phyloP scores from a whole-genome alignment of 148 eudicot genomes.

The Cornus kousa region DNA sequence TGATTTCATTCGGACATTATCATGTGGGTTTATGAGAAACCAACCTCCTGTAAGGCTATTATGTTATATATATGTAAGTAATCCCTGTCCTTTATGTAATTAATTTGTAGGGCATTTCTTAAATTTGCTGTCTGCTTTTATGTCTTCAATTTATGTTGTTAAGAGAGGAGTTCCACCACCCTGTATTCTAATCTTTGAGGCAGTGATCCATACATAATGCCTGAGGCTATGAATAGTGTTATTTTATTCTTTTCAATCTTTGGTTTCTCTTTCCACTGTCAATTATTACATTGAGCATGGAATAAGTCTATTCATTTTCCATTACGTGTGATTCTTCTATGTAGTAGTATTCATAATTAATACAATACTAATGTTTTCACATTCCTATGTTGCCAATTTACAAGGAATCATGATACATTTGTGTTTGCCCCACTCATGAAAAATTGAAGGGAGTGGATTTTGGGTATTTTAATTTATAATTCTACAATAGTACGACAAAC shows the following conservation, averaged over 20 bases:
- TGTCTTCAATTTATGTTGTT: not conserved
- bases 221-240: not conserved
- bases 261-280: too few species aligned
- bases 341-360: too few species aligned
- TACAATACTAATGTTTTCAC: not conserved
- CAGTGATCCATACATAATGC: not conserved
- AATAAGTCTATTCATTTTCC: too few species aligned
- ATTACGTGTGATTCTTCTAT: too few species aligned
- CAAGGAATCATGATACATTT: too few species aligned
- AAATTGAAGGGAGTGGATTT: too few species aligned
- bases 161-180: slow-evolving; percentile 5
- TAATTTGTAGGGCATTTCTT: slow-evolving; percentile 21
- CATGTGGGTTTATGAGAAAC: not conserved
- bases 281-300: too few species aligned
- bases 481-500: too few species aligned
- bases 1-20: slow-evolving; percentile 22
- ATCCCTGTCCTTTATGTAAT: slow-evolving; percentile 11
- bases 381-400: not conserved
- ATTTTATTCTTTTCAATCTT: too few species aligned
- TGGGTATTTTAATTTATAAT: too few species aligned
- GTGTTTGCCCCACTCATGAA: too few species aligned
- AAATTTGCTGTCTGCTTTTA: slow-evolving; percentile 1
- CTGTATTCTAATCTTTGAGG: not conserved
- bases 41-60: not conserved
- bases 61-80: slow-evolving; percentile 22